Conservation (phyloP, 176 grass and related monocot species). For the Tillandsia leiboldiana region DNA sequence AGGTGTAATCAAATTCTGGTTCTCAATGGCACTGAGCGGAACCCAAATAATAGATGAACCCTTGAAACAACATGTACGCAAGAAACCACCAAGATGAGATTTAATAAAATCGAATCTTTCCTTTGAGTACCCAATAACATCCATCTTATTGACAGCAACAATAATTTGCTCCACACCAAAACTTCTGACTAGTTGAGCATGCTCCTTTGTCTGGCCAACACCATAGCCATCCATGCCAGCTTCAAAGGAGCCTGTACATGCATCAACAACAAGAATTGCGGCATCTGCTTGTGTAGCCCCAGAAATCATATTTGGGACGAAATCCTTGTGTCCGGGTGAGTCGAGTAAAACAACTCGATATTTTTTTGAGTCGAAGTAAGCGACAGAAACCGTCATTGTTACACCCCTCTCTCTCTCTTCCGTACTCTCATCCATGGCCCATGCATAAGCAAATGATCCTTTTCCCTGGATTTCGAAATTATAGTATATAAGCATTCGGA, state of each 20-base stretch:
- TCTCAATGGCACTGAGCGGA: conserved; percentile 79
- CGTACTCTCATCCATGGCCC: conserved; percentile 93
- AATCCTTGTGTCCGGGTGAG: conserved; percentile 96
- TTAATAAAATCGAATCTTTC: conserved; percentile 90
- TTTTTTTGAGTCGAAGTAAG: conserved; percentile 83
- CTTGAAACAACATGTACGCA: conserved; percentile 69
- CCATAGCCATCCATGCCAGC: conserved; percentile 87
- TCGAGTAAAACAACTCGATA: conserved; percentile 85
- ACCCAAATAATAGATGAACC: conserved; percentile 76
- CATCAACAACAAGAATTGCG: conserved; percentile 91
- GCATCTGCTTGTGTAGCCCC: conserved; percentile 96
- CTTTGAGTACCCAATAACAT: conserved; percentile 68
- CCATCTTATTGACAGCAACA: conserved; percentile 94
- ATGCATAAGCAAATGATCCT: conserved; percentile 95
- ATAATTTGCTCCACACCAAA: conserved; percentile 94
- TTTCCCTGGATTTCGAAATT: conserved; percentile 50
- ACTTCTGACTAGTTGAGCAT: conserved; percentile 83
- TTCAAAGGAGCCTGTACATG: conserved; percentile 86
- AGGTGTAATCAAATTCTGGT: conserved; percentile 66
- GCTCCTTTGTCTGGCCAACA: conserved; percentile 94
- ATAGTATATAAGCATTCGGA: conserved; percentile 20
- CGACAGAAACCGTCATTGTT: conserved; percentile 92
- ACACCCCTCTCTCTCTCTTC: conserved; percentile 97
- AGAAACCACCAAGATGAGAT: conserved; percentile 58
- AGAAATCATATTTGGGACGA: conserved; percentile 98